These are phyloP conservation scores for Gossypium herbaceum DNA, from an alignment of 345 rosid species.

Conservation along the genomic window DNA sequence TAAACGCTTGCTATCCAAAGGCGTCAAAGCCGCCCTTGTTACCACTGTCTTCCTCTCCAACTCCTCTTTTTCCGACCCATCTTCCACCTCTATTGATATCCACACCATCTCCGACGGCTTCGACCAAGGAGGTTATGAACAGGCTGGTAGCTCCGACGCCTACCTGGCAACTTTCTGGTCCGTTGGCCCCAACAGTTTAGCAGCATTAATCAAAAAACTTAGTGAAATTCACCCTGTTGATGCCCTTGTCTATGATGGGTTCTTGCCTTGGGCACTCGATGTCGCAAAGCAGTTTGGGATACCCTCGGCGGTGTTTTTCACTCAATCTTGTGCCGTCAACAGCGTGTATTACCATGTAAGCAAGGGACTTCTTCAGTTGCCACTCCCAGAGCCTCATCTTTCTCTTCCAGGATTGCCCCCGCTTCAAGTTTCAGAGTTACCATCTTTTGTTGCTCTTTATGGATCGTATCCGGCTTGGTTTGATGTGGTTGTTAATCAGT, in stretches of 20 bases:
- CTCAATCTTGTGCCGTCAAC: slow-evolving; percentile 37
- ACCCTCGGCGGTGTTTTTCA: slow-evolving; percentile 21
- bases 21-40: slow-evolving; percentile 22
- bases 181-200: slow-evolving; percentile 21
- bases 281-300: slow-evolving; percentile 29
- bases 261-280: slow-evolving; percentile 33
- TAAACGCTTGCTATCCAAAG: slow-evolving; percentile 21
- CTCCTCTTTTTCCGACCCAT: slow-evolving; percentile 8
- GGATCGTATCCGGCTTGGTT: slow-evolving; percentile 20
- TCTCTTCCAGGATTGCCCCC: slow-evolving; percentile 29
- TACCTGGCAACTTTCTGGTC: slow-evolving; percentile 7
- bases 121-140: slow-evolving; percentile 13
- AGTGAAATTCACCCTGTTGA: slow-evolving; percentile 13
- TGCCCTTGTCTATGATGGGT: slow-evolving; percentile 24
- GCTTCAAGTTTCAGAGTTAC: slow-evolving; percentile 19
- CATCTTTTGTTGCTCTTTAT: slow-evolving; percentile 18
- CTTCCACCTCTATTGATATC: slow-evolving; percentile 1
- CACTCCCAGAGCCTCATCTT: slow-evolving; percentile 6
- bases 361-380: slow-evolving; percentile 2
- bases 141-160: not conserved
- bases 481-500: slow-evolving; percentile 19
- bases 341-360: slow-evolving; percentile 26
- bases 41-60: slow-evolving; percentile 24
- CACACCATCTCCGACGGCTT: slow-evolving; percentile 31
- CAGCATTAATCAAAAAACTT: slow-evolving; percentile 12